These are phyloP conservation scores for Solanum tarapatanum DNA, from an alignment of 257 asterid genomes.

Conservation along the genomic window DNA sequence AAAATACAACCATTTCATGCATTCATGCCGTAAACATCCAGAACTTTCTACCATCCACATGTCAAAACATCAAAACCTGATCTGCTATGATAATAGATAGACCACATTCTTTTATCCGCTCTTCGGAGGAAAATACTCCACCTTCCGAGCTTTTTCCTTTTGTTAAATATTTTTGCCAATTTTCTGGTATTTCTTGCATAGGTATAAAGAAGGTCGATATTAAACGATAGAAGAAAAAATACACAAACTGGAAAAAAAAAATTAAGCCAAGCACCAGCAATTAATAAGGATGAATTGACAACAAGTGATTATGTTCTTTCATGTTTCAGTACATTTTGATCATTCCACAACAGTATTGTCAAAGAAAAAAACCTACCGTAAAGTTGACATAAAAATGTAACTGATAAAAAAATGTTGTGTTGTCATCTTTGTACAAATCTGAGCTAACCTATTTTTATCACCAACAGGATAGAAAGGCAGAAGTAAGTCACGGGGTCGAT, in stretches of 20 bases:
- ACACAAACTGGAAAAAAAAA: background rate
- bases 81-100: background rate
- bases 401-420: no score
- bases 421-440: no score
- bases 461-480: no score
- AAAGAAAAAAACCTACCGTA: no score
- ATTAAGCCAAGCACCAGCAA: no score
- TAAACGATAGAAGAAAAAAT: background rate
- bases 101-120: background rate
- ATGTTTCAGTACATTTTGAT: no score
- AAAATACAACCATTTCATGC: conserved; percentile 6
- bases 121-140: background rate
- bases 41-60: background rate
- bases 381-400: no score
- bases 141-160: background rate
- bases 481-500: no score
- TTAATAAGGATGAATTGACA: no score
- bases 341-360: no score
- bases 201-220: background rate
- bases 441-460: no score
- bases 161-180: background rate
- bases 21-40: background rate
- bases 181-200: background rate
- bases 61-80: background rate
- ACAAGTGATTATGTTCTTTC: no score